phyloP scores from a whole-genome alignment of 805 yeast species.

The Vanderwaltozyma tropicalis region DNA sequence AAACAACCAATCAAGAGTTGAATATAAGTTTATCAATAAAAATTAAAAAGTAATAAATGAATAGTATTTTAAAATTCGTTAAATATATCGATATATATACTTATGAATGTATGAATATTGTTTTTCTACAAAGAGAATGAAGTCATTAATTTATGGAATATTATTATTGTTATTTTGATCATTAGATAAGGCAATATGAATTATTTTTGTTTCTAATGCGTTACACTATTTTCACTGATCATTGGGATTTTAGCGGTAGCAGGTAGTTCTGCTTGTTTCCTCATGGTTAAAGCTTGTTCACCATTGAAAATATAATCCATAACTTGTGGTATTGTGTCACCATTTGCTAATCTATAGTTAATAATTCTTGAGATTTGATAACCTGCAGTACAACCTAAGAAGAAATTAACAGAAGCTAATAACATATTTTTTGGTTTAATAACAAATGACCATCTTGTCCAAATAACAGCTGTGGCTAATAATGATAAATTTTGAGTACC shows the following conservation, averaged over 20 bases:
- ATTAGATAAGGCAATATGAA: too few species aligned
- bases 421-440: conserved; percentile 81
- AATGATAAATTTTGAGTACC: conserved; percentile 67
- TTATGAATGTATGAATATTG: too few species aligned
- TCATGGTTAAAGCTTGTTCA: conserved; percentile 3
- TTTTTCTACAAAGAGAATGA: too few species aligned
- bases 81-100: too few species aligned
- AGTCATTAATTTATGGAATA: too few species aligned
- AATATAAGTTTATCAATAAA: not conserved
- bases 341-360: conserved; percentile 52
- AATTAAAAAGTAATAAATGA: not conserved
- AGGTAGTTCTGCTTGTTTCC: too few species aligned
- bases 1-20: not conserved
- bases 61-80: too few species aligned
- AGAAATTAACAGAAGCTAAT: conserved; percentile 88
- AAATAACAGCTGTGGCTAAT: conserved; percentile 83
- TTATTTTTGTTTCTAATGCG: not conserved
- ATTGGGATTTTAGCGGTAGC: not conserved
- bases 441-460: conserved; percentile 98
- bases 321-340: conserved; percentile 51
- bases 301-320: conserved; percentile 51
- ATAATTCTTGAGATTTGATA: conserved; percentile 68
- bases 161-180: too few species aligned
- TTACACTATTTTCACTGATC: not conserved
- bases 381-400: conserved; percentile 85